phyloP scores from a whole-genome alignment of 116 monocot species.

The Dioscorea cayenensis region DNA sequence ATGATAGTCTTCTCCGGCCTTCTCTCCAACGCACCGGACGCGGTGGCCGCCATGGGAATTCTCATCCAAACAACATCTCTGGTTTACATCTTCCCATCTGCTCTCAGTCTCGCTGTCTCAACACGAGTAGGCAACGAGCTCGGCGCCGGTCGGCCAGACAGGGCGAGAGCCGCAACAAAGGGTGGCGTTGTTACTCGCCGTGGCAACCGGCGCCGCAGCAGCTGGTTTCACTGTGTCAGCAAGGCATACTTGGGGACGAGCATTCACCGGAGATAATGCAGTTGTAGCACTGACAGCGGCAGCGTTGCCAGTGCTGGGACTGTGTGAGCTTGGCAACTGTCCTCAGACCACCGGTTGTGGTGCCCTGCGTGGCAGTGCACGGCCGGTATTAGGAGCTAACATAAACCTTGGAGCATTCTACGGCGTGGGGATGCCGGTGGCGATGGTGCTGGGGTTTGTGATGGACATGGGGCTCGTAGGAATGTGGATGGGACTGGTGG shows the following conservation, averaged over 20 bases:
- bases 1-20: conserved; percentile 45
- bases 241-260: conserved; percentile 24
- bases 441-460: conserved; percentile 21
- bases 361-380: conserved; percentile 32
- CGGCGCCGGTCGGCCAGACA: conserved; percentile 23
- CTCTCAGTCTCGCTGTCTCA: conserved; percentile 33
- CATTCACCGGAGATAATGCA: conserved; percentile 29
- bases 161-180: conserved; percentile 12
- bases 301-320: conserved; percentile 35
- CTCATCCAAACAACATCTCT: conserved; percentile 41
- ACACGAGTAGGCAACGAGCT: conserved; percentile 41
- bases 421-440: conserved; percentile 44
- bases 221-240: conserved; percentile 20
- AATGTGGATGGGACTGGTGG: conserved; percentile 32
- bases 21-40: conserved; percentile 23
- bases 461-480: conserved; percentile 27
- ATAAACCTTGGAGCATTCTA: conserved; percentile 40
- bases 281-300: conserved; percentile 27
- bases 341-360: conserved; percentile 46
- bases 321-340: conserved; percentile 45
- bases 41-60: conserved; percentile 39
- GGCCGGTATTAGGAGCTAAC: conserved; percentile 20
- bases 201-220: conserved; percentile 19
- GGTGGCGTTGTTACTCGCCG: conserved; percentile 13
- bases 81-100: conserved; percentile 39